Evolutionary conservation across 306 rosid species (phyloP), one percentile per base, ranked within the genome.

Genomic region (Morella rubra): DNA sequence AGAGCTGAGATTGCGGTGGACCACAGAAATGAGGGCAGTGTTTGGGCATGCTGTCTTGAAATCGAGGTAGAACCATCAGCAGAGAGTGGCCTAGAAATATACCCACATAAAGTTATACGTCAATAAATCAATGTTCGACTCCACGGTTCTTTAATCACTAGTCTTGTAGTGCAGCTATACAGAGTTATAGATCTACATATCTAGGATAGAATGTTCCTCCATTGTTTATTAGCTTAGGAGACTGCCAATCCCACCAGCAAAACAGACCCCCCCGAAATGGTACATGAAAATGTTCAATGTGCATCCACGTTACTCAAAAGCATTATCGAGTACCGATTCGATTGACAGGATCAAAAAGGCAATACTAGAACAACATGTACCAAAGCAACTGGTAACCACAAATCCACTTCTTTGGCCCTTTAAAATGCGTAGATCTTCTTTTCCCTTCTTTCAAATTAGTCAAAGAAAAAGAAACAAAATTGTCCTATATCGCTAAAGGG

Each of bases 1-100:
- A 77, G 27, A 46, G 9, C 49, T 60, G 22, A 61, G 44, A 50
- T 71, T 81, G 73, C 78, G 84, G 69, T 83, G 69, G 37, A 72
- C 81, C 81, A 64, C 56, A 24, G 47, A 75, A 46, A 45, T 14
- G 15, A 18, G 47, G 44, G 69, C 47, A 16, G 69, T 3, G 16
- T 41, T 41, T 41, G 70, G 70, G 67, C 68, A 13, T 0, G 45
- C 9, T 65, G 14, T 9, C 47, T 65, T 5, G 50, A 41, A 8
- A 65, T 61, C 32, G 22, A 42, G 27, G 18, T 2, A 8, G 13
- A n/a, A 4, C 16, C 44, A 60, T 22, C 1, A 4, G 7, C 5
- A 4, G 14, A 54, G 37, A 47, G 13, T 47, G 51, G 51, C 13
- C 4, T 10, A 11, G 15, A 47, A 47, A 13, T 10, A 10, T 47